A percentile compares a stretch with the other conserved stretches of the same genome.
Conservation (phyloP, 140 eudicot species). For the Senecio squalidus region DNA sequence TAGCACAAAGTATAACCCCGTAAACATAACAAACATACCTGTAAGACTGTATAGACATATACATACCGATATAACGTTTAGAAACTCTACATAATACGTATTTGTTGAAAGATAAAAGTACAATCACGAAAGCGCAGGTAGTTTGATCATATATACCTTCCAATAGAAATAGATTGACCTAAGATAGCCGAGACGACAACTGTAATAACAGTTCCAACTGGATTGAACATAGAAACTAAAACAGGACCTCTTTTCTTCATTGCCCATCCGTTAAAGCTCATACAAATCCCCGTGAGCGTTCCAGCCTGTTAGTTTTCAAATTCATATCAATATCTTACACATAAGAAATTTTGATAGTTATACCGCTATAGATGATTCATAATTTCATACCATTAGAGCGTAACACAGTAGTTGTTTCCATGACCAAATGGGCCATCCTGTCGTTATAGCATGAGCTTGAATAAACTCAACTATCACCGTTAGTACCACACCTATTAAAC, state of each 20-base stretch:
- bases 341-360: not conserved
- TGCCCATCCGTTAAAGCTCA: conserved; percentile 72
- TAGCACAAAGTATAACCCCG: conserved; percentile 60
- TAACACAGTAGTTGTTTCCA: conserved; percentile 31
- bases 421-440: conserved; percentile 35
- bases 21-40: conserved; percentile 71
- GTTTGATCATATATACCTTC: conserved; percentile 39
- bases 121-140: not conserved
- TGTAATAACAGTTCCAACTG: conserved; percentile 51
- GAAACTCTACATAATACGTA: no score
- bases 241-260: conserved; percentile 82
- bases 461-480: conserved; percentile 34
- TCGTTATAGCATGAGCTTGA: conserved; percentile 18
- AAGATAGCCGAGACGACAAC: conserved; percentile 30
- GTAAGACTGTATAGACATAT: conserved; percentile 28
- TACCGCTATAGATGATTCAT: not conserved
- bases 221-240: conserved; percentile 62
- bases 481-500: conserved; percentile 44
- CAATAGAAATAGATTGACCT: conserved; percentile 38
- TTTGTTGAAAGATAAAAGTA: no score
- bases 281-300: conserved; percentile 38
- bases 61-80: not conserved
- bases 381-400: conserved; percentile 45
- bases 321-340: not conserved
- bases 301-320: conserved; percentile 40